Percentiles rank a stretch among this genome's conserved stretches.
Conservation (phyloP, 495 filamentous ascomycete species). For the Aspergillus sparsus region DNA sequence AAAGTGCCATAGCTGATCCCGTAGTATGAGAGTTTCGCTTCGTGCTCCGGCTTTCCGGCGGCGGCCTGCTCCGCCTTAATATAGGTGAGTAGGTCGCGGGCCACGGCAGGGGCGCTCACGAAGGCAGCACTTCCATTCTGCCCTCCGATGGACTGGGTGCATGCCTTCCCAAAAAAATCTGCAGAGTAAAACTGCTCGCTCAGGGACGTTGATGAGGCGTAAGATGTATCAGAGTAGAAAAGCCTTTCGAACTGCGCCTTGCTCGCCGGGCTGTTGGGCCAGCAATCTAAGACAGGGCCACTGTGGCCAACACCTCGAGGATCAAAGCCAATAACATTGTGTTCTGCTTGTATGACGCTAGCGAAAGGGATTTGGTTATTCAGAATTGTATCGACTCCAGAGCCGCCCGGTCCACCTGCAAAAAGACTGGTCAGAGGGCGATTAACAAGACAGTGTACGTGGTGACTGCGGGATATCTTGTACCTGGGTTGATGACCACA, state of each 20-base stretch:
- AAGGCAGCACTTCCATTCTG: conserved; percentile 32
- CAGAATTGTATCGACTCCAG: conserved; percentile 38
- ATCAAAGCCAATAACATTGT: conserved; percentile 52
- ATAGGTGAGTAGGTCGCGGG: conserved; percentile 43
- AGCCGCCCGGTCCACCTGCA: conserved; percentile 47
- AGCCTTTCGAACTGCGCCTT: conserved; percentile 26
- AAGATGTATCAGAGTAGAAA: conserved; percentile 25
- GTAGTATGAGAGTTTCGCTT: conserved; percentile 53
- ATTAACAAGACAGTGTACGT: neutral
- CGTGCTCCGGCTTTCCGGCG: conserved; percentile 17
- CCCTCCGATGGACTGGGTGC: conserved; percentile 26
- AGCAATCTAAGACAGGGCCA: conserved; percentile 40
- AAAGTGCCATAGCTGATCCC: conserved; percentile 64
- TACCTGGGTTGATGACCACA: conserved; percentile 23
- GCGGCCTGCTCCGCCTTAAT: conserved; percentile 31
- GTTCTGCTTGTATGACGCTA: conserved; percentile 25
- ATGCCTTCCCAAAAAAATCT: conserved; percentile 35
- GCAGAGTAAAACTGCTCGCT: conserved; percentile 32
- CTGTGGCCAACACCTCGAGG: conserved; percentile 49
- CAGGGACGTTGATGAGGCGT: conserved; percentile 30
- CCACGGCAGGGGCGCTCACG: conserved; percentile 38
- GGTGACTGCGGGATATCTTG: neutral
- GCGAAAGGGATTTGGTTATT: conserved; percentile 18
- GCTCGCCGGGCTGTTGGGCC: conserved; percentile 29
- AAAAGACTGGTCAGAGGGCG: neutral